phyloP scores from a whole-genome alignment of 805 yeast species.

The Ogataea kodamae region DNA sequence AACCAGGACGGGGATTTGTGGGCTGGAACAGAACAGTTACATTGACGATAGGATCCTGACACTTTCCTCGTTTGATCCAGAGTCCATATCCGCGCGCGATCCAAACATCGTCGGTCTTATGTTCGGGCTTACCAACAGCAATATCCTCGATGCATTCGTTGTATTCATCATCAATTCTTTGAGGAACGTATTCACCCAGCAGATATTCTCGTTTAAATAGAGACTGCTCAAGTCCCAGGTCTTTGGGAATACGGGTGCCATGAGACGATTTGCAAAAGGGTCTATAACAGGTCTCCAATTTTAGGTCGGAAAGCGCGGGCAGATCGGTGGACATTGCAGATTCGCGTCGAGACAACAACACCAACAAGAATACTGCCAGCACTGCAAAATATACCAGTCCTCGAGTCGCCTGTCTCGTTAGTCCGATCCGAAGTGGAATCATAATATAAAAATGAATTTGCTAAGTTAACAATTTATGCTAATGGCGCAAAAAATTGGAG shows the following conservation, averaged over 20 bases:
- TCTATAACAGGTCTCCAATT: slow-evolving; percentile 12
- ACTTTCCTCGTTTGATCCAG: slow-evolving; percentile 56
- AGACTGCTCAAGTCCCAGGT: slow-evolving; percentile 15
- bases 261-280: slow-evolving; percentile 8
- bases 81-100: slow-evolving; percentile 25
- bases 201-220: slow-evolving; percentile 15
- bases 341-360: slow-evolving; percentile 2
- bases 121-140: slow-evolving; percentile 8
- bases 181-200: too few species aligned
- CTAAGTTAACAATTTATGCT: neutral
- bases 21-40: slow-evolving; percentile 75
- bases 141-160: slow-evolving; percentile 17
- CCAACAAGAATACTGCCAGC: slow-evolving; percentile 1
- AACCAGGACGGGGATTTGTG: slow-evolving; percentile 71
- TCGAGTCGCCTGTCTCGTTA: slow-evolving; percentile 16
- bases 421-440: slow-evolving; percentile 10
- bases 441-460: slow-evolving; percentile 1
- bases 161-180: slow-evolving; percentile 13
- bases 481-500: too few species aligned
- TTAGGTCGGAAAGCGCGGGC: slow-evolving; percentile 19
- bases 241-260: slow-evolving; percentile 19
- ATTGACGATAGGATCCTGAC: slow-evolving; percentile 44
- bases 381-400: slow-evolving; percentile 1
- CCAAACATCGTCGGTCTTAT: slow-evolving; percentile 5
- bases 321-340: neutral